A percentile compares a stretch with the other conserved stretches of the same genome.
Evolutionary conservation across 23 red algal species (phyloP).

Genomic region (Gracilaria caudata): DNA sequence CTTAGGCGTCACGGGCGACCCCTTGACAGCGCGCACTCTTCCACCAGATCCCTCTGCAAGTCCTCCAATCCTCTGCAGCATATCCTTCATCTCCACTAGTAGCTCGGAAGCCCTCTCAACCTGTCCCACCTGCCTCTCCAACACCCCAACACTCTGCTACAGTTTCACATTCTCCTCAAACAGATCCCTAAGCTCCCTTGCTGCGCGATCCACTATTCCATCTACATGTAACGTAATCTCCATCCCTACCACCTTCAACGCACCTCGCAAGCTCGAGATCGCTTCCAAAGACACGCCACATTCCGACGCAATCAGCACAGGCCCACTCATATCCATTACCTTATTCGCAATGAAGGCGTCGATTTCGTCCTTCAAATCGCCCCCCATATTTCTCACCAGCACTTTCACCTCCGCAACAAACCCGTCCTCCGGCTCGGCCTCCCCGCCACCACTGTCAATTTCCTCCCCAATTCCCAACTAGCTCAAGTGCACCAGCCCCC

Average conservation of each 20-base stretch:
- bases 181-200: background rate
- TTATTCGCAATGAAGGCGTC: background rate
- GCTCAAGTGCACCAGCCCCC: background rate
- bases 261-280: background rate
- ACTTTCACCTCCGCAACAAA: background rate
- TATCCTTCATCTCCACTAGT: constrained; percentile 4
- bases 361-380: background rate
- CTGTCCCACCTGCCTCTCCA: background rate
- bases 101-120: background rate
- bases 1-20: background rate
- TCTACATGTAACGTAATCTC: background rate
- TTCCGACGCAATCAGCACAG: background rate
- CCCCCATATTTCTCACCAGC: background rate
- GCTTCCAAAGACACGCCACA: background rate
- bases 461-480: background rate
- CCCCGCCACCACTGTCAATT: background rate
- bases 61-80: background rate
- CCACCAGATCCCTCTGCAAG: background rate
- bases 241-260: background rate
- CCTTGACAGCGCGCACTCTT: background rate
- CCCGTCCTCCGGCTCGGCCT: background rate
- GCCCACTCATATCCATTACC: background rate
- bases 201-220: background rate
- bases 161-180: background rate
- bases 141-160: background rate